Base-by-base conservation (phyloP, 1,284 basidiomycete genomes). In the Cerioporus squamosus region DNA sequence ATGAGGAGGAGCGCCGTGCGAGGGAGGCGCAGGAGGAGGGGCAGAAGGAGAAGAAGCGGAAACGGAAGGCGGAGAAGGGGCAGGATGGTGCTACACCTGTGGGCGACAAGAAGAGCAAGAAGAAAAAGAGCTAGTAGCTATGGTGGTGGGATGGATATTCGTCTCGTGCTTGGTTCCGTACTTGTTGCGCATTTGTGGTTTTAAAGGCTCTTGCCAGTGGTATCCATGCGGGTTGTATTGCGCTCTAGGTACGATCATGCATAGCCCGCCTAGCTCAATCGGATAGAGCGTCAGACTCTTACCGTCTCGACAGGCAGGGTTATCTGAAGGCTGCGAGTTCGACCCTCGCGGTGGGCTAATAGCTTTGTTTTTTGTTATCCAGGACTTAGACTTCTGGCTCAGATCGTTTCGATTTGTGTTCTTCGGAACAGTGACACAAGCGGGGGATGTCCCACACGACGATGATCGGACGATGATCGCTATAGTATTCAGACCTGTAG, bases 251-350 rank as follows among this genome's bases (percentile, higher is more conserved):
- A n/a, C n/a, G n/a, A n/a, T n/a, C n/a, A n/a, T n/a, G n/a, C n/a
- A n/a, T 26, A 17, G 86, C 86, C 86, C 81, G 86, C 86, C 85
- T 88, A 88, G 87, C 88, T 90, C 87, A 90, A 88, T 90, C 86
- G 88, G 87, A 85, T 87, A 90, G 88, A 90, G 87, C 88, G 86
- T 88, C 86, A 88, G 88, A 88, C 87, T 89, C 69, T 72, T 71
- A 71, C 8, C 9, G 9, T 9, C 33, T 36, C 15, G 33, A 7
- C 17, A 9, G 3, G 29, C 29, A n/a, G 17, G 39, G 39, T 17
- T 9, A 63, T 88, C 86, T 88, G 89, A 91, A 91, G 88, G 88
- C 86, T 91, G 88, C 87, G 87, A 89, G 88, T 91, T 90, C 88
- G 89, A 91, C 88, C 88, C 88, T 90, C 88, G 87, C 89, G 88